phyloP scores from a whole-genome alignment of 192 early-diverging fungal species.

The Bifiguratus adelaidae region DNA sequence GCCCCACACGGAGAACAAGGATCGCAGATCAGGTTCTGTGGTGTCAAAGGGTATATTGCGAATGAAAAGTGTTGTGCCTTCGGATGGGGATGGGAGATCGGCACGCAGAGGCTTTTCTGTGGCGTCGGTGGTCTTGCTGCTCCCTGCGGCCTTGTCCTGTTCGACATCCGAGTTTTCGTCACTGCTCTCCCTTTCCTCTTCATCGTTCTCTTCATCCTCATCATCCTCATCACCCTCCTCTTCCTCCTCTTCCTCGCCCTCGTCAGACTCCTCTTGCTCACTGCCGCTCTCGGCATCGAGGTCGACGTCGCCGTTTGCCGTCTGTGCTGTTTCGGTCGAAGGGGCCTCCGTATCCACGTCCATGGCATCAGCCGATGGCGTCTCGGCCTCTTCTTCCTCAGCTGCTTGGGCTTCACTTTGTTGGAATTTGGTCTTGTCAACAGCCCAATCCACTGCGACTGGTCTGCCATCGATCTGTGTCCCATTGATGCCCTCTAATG shows the following conservation, averaged over 20 bases:
- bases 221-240: slow-evolving; percentile 20
- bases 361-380: no score
- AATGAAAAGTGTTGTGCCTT: slow-evolving; percentile 81
- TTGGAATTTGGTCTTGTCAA: slow-evolving; percentile 64
- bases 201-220: slow-evolving; percentile 13
- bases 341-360: slow-evolving; percentile 21
- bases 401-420: slow-evolving; percentile 48
- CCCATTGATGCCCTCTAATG: slow-evolving; percentile 63
- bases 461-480: slow-evolving; percentile 54
- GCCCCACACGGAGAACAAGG: slow-evolving; percentile 48
- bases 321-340: slow-evolving; percentile 20
- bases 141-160: slow-evolving; percentile 20
- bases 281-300: slow-evolving; percentile 11
- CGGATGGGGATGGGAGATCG: slow-evolving; percentile 25
- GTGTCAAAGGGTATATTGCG: slow-evolving; percentile 90
- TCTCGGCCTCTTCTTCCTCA: slow-evolving; percentile 28
- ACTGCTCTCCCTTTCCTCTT: slow-evolving; percentile 8
- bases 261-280: slow-evolving; percentile 16
- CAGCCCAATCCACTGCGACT: slow-evolving; percentile 77
- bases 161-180: slow-evolving; percentile 23
- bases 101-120: slow-evolving; percentile 6
- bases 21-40: slow-evolving; percentile 63
- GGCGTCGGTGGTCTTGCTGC: slow-evolving; percentile 17
- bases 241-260: slow-evolving; percentile 10
- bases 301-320: slow-evolving; percentile 21